Evolutionary conservation across 148 eudicot species (phyloP), one percentile per base, ranked within the genome.

Genomic region (Hydrangea macrophylla): DNA sequence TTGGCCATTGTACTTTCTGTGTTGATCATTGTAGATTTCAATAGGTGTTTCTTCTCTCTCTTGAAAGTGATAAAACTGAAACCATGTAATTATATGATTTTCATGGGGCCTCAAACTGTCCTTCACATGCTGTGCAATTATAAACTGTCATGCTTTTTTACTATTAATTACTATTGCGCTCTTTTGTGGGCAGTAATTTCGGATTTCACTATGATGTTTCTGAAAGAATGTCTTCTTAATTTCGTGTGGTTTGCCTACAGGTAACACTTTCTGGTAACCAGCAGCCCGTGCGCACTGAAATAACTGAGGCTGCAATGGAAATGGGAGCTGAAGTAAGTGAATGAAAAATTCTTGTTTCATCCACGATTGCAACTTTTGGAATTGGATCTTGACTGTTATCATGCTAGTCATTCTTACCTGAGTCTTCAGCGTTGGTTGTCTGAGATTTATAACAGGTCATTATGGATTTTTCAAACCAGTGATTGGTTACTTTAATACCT

Each of bases 261-360:
- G 95, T 82, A 58, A 89, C 95, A 23, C 89, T 89, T 33, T 84
- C 95, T 48, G 95, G 95, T 13, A 89, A 86, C 75, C 91, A 86
- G 75, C 95, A 89, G 75, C 95, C 95, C 32, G 65, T 89, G 40
- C 84, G 95, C 28, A 86, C 86, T 53, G 95, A 89, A 76, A 86
- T 89, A 60, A 89, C 95, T 42, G 95, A 89, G 71, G 89, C 95
- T 75, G 95, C 95, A 65, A 82, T 86, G 91, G 89, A 79, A 39
- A 64, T 89, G 60, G 95, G 95, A 45, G 76, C 91, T 22, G 95
- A 83, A 62, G 92, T 85, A 61, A 79, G 80, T 82, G 53, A 48
- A 18, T 22, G n/a, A n/a, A 48, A 48, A 18, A 48, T 48, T 48
- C n/a, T n/a, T n/a, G n/a, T n/a, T n/a, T n/a, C n/a, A n/a, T n/a